A percentile compares a stretch with the other conserved stretches of the same genome.
phyloP scores from a whole-genome alignment of 306 rosid genomes.

The Geum urbanum region DNA sequence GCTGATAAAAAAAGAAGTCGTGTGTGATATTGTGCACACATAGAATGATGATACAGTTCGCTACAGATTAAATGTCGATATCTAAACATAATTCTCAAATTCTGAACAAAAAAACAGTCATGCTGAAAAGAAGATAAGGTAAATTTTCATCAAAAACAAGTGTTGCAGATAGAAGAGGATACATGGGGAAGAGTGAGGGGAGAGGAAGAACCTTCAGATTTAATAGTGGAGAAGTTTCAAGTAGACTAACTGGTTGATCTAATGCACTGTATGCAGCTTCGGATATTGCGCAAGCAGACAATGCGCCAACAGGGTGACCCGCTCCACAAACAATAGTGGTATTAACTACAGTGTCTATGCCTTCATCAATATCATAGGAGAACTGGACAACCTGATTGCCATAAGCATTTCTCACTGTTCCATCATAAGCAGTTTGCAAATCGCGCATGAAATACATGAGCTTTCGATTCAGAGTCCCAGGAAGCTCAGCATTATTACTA shows the following conservation, averaged over 20 bases:
- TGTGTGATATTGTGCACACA: no score
- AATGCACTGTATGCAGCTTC: constrained; percentile 98
- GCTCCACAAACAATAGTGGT: constrained; percentile 19
- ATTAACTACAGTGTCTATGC: constrained; percentile 21
- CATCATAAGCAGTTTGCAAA: constrained; percentile 69
- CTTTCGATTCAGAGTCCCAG: constrained; percentile 78
- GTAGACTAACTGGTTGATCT: constrained; percentile 91
- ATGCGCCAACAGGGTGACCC: constrained; percentile 81
- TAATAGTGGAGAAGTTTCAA: constrained; percentile 84
- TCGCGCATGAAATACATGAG: constrained; percentile 94
- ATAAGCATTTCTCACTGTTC: constrained; percentile 82
- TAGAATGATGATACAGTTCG: neutral
- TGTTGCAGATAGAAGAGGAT: neutral
- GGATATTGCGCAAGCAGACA: constrained; percentile 89
- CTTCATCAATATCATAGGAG: constrained; percentile 39
- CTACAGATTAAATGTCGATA: neutral
- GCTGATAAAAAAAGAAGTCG: no score
- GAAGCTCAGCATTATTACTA: constrained; percentile 93
- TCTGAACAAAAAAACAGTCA: no score
- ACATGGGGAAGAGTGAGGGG: constrained; percentile 9
- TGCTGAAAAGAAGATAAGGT: no score
- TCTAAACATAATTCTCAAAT: neutral
- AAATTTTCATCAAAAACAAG: neutral
- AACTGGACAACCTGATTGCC: constrained; percentile 80
- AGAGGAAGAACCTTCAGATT: constrained; percentile 57